phyloP scores from a whole-genome alignment of 1,284 basidiomycete species.

The Puccinia polysora region DNA sequence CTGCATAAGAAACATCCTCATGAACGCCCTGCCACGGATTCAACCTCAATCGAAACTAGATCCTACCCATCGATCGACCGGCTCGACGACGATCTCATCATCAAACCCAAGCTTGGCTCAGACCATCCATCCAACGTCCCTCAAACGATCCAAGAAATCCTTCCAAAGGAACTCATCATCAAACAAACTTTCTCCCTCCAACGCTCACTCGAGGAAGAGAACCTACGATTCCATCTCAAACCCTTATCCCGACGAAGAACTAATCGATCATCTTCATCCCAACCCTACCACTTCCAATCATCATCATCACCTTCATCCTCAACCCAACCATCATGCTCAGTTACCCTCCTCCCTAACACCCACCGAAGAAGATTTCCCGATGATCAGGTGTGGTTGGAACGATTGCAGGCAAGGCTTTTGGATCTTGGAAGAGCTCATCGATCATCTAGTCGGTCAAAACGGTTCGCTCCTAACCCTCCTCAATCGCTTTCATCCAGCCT shows the following conservation, averaged over 20 bases:
- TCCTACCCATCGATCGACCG: too few relatives aligned
- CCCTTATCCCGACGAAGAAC: background rate
- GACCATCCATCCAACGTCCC: too few relatives aligned
- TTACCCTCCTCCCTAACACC: background rate
- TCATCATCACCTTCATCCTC: slow-evolving; percentile 3
- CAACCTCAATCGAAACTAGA: too few relatives aligned
- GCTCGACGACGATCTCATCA: too few relatives aligned
- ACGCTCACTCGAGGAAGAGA: background rate
- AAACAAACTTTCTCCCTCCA: background rate
- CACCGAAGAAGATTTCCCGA: slow-evolving; percentile 34
- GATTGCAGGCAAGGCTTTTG: slow-evolving; percentile 32
- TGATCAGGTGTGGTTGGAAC: slow-evolving; percentile 40
- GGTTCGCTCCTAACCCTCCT: background rate
- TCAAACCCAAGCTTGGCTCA: too few relatives aligned
- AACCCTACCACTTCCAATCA: background rate
- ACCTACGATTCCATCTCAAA: background rate
- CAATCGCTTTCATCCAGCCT: too few relatives aligned
- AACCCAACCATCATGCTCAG: background rate
- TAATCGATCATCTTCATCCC: background rate
- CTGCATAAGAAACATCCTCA: too few relatives aligned
- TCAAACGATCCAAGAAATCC: too few relatives aligned
- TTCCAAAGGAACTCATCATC: too few relatives aligned
- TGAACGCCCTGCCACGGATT: too few relatives aligned
- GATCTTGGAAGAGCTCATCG: slow-evolving; percentile 38
- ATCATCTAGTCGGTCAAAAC: slow-evolving; percentile 17